These are phyloP conservation scores for Rubus parviflorus DNA, from an alignment of 306 rosid species.

Conservation along the genomic window DNA sequence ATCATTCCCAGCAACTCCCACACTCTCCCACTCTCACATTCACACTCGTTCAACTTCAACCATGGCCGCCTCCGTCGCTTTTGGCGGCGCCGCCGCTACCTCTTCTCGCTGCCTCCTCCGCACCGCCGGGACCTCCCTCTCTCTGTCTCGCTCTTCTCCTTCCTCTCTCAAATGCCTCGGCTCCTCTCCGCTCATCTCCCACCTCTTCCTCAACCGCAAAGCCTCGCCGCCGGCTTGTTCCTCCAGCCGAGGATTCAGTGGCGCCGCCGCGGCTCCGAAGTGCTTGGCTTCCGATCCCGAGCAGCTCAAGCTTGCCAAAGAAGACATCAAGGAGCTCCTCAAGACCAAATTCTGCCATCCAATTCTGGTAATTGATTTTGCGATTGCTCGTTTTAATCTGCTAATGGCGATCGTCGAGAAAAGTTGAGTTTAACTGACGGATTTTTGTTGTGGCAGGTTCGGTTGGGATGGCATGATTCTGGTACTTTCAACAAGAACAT, in stretches of 20 bases:
- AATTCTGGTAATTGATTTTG: constrained; percentile 46
- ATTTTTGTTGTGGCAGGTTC: constrained; percentile 52
- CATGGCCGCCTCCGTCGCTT: constrained; percentile 42
- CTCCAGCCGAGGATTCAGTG: constrained; percentile 47
- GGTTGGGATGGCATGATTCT: constrained; percentile 98
- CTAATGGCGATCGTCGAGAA: neutral
- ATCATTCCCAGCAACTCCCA: neutral
- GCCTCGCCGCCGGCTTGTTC: constrained; percentile 29
- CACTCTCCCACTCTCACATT: neutral
- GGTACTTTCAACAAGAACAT: constrained; percentile 90
- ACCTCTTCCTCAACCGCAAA: constrained; percentile 45
- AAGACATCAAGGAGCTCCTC: constrained; percentile 81
- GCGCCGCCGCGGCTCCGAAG: constrained; percentile 49
- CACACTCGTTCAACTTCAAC: constrained; percentile 22
- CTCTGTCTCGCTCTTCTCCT: constrained; percentile 23
- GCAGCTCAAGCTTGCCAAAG: constrained; percentile 76
- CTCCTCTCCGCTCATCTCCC: constrained; percentile 72
- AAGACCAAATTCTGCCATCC: constrained; percentile 81
- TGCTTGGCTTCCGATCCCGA: constrained; percentile 72
- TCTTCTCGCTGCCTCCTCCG: constrained; percentile 53
- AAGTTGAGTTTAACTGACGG: no score
- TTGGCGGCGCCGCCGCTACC: constrained; percentile 32
- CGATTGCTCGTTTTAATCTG: neutral
- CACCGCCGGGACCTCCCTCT: constrained; percentile 37
- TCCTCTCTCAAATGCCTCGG: constrained; percentile 41